phyloP scores from a whole-genome alignment of 192 early-diverging fungal species.

The Linnemannia hyalina region DNA sequence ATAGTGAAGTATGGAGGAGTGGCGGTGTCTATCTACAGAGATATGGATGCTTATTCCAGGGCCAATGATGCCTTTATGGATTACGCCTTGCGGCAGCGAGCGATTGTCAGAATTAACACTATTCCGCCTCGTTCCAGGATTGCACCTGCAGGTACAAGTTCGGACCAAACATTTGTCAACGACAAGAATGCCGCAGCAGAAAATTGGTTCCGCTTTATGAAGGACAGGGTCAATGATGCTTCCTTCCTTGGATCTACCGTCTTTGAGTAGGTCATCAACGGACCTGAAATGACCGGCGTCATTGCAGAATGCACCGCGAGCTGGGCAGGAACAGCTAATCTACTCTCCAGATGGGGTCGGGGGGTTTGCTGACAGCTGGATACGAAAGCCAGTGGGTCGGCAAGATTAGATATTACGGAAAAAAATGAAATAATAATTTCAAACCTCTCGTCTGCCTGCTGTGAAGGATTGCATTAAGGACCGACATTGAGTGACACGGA shows the following conservation, averaged over 20 bases:
- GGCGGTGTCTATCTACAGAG: background rate
- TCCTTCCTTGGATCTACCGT: background rate
- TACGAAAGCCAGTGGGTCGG: too few relatives aligned
- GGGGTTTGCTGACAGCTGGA: background rate
- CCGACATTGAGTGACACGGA: too few relatives aligned
- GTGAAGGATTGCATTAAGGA: too few relatives aligned
- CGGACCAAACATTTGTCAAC: background rate
- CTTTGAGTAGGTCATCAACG: background rate
- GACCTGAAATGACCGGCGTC: background rate
- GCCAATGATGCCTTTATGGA: background rate
- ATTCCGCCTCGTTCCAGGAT: background rate
- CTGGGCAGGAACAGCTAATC: background rate
- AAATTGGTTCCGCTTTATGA: background rate
- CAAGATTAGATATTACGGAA: too few relatives aligned
- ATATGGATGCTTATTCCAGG: too few relatives aligned
- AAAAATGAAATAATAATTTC: too few relatives aligned
- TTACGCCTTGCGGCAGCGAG: background rate
- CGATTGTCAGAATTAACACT: background rate
- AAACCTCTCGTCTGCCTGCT: too few relatives aligned
- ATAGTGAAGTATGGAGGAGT: background rate
- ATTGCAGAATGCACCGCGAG: background rate
- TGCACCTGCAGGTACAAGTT: background rate
- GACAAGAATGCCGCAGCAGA: background rate
- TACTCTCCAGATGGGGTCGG: background rate
- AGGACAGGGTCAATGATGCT: background rate